These are phyloP conservation scores for Clavulina sp. DNA, from an alignment of 768 basidiomycete species.

Conservation along the genomic window DNA sequence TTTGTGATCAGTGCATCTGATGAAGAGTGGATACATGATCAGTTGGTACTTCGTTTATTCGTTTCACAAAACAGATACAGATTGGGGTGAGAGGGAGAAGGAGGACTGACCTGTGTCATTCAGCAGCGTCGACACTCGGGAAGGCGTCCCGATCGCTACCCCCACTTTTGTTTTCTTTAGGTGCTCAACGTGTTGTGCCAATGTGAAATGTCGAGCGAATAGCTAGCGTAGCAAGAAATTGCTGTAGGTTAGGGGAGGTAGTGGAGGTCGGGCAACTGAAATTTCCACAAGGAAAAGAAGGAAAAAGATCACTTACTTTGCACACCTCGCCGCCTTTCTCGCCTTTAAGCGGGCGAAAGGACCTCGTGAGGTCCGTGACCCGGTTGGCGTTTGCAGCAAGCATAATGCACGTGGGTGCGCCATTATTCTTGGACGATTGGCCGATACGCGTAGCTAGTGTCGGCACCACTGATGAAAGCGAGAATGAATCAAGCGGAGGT, in stretches of 20 bases:
- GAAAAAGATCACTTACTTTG: slow-evolving; percentile 26
- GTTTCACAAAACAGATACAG: background rate
- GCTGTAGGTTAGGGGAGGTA: background rate
- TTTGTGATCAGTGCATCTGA: slow-evolving; percentile 54
- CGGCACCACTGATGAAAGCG: slow-evolving; percentile 35
- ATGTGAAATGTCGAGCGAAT: slow-evolving; percentile 88
- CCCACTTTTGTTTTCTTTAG: slow-evolving; percentile 73
- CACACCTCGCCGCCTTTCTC: slow-evolving; percentile 84
- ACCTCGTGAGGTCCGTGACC: slow-evolving; percentile 72
- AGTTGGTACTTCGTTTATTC: background rate
- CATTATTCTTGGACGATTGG: slow-evolving; percentile 57
- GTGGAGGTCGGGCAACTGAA: background rate
- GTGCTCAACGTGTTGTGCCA: slow-evolving; percentile 71
- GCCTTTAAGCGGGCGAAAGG: slow-evolving; percentile 50
- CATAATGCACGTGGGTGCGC: slow-evolving; percentile 77
- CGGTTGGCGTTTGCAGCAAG: slow-evolving; percentile 78
- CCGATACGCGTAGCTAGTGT: slow-evolving; percentile 48
- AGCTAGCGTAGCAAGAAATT: slow-evolving; percentile 23
- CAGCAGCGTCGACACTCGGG: slow-evolving; percentile 69
- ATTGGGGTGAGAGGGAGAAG: background rate
- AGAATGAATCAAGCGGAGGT: background rate
- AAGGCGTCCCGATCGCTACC: slow-evolving; percentile 82
- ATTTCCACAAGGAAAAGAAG: background rate
- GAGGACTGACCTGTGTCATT: slow-evolving; percentile 16
- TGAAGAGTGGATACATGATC: slow-evolving; percentile 9